Conservation (phyloP, 768 basidiomycete genomes). For the Chalciporus pseudorubinellus region DNA sequence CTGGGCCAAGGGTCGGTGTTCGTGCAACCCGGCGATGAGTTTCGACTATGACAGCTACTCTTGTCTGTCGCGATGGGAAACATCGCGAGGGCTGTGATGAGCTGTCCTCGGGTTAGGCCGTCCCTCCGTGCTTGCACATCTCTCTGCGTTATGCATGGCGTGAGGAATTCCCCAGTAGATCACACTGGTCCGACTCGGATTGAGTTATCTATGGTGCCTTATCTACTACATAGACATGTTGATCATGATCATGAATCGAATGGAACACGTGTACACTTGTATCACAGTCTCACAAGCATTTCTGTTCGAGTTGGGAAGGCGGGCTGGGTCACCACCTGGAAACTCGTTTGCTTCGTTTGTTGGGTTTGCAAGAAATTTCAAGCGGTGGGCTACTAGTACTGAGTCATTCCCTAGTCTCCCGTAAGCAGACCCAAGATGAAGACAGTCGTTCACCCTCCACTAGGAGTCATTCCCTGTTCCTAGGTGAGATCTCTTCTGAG, state of each 20-base stretch:
- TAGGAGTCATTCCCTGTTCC: not conserved
- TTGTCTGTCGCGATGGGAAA: slow-evolving; percentile 25
- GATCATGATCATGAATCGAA: not conserved
- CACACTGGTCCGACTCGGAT: not conserved
- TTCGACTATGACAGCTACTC: slow-evolving; percentile 32
- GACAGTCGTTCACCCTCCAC: no score
- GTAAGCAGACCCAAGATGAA: no score
- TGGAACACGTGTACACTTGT: no score
- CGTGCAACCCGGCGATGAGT: slow-evolving; percentile 19
- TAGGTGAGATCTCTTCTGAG: not conserved
- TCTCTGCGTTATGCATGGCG: not conserved
- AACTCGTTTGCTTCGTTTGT: not conserved
- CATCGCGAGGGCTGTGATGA: not conserved
- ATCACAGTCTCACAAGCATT: not conserved
- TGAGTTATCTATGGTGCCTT: not conserved
- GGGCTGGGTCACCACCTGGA: not conserved
- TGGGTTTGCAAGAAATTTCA: slow-evolving; percentile 6
- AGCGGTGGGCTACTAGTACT: not conserved
- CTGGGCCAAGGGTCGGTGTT: slow-evolving; percentile 24
- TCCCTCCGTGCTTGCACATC: not conserved
- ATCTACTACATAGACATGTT: not conserved
- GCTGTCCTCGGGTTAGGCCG: no score
- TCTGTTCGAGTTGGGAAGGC: not conserved
- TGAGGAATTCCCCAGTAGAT: not conserved
- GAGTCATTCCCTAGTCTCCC: no score